phyloP scores from a whole-genome alignment of 768 basidiomycete genomes.

The Leccinum boreale region DNA sequence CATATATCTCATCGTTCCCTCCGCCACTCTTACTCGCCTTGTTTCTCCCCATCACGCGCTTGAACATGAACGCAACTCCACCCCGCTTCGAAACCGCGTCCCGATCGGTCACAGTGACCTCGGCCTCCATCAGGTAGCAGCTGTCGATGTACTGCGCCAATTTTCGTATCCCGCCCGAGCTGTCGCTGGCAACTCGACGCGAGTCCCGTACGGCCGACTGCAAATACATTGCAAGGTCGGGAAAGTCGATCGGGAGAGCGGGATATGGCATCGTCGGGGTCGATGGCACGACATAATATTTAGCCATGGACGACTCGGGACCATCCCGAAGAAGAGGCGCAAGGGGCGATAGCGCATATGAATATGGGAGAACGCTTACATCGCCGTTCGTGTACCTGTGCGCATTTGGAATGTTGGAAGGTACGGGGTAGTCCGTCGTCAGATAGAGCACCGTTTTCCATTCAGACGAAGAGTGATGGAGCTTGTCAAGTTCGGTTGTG shows the following conservation, averaged over 20 bases:
- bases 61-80: constrained; percentile 53
- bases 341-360: constrained; percentile 58
- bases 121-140: constrained; percentile 56
- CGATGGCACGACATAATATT: constrained; percentile 68
- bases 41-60: constrained; percentile 55
- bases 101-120: constrained; percentile 25
- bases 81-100: constrained; percentile 39
- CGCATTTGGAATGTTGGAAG: constrained; percentile 41
- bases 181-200: constrained; percentile 56
- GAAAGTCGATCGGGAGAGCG: constrained; percentile 69
- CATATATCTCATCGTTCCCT: constrained; percentile 76
- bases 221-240: constrained; percentile 72
- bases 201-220: constrained; percentile 70
- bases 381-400: constrained; percentile 55
- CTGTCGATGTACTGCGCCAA: constrained; percentile 66
- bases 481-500: constrained; percentile 35
- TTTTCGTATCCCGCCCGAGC: constrained; percentile 57
- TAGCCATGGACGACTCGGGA: constrained; percentile 60
- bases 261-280: constrained; percentile 61
- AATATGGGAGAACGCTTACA: constrained; percentile 67
- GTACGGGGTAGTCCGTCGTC: constrained; percentile 66
- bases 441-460: constrained; percentile 81
- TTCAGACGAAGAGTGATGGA: constrained; percentile 52
- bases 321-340: constrained; percentile 64
- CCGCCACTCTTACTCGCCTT: constrained; percentile 46